Percentiles rank a stretch among this genome's conserved stretches.
phyloP scores from a whole-genome alignment of 2,329 filamentous ascomycete genomes.

The Thelonectria olida region DNA sequence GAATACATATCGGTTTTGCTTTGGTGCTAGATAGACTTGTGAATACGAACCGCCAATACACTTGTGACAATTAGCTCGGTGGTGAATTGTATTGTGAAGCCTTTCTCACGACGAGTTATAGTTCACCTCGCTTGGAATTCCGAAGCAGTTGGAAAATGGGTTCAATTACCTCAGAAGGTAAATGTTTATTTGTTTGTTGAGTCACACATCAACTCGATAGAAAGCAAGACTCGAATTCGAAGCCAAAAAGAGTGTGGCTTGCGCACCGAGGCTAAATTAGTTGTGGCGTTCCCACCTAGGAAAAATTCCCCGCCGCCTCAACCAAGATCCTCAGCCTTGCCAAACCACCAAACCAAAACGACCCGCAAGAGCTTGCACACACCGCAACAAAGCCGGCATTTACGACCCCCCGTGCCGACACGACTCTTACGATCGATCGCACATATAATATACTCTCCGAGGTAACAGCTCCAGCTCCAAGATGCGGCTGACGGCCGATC shows the following conservation, averaged over 20 bases:
- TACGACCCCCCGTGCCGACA: not conserved
- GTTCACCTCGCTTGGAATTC: no score
- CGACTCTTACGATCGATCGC: not conserved
- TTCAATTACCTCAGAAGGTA: no score
- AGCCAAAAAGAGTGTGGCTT: slow-evolving; percentile 9
- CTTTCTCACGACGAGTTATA: no score
- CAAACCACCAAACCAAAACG: slow-evolving; percentile 21
- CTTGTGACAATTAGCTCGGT: not conserved
- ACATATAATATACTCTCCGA: slow-evolving; percentile 22
- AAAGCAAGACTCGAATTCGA: no score
- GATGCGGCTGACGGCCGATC: slow-evolving; percentile 96
- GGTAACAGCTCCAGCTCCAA: slow-evolving; percentile 45
- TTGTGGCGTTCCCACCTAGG: slow-evolving; percentile 25
- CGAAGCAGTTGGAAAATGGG: no score
- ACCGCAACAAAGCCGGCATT: slow-evolving; percentile 17
- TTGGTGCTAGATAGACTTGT: not conserved
- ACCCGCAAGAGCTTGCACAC: slow-evolving; percentile 22
- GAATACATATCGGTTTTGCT: not conserved
- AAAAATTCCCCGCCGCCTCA: slow-evolving; percentile 47
- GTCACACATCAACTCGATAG: no score
- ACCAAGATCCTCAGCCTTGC: slow-evolving; percentile 43
- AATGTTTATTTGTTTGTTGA: not conserved
- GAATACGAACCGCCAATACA: no score
- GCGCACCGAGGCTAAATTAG: slow-evolving; percentile 19
- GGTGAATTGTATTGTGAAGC: no score